phyloP scores from a whole-genome alignment of 2,329 filamentous ascomycete genomes.

The Aspergillus hiratsukae region DNA sequence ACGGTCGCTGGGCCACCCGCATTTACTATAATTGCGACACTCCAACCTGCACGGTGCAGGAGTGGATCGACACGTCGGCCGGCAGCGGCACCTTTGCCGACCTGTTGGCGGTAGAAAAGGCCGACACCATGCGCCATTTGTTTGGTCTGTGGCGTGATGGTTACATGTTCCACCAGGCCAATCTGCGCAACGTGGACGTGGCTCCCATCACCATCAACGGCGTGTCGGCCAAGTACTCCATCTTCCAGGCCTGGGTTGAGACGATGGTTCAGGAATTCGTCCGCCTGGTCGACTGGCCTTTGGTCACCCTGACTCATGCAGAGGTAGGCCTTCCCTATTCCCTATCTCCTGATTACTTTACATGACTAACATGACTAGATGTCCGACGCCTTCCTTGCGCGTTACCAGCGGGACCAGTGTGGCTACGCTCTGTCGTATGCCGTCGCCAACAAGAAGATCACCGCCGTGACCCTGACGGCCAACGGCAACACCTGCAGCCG shows the following conservation, averaged over 20 bases:
- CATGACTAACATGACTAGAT: constrained; percentile 23
- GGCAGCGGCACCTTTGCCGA: constrained; percentile 51
- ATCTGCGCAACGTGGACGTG: constrained; percentile 51
- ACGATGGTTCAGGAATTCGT: constrained; percentile 50
- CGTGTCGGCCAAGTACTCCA: constrained; percentile 44
- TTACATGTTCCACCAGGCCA: constrained; percentile 64
- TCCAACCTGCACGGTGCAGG: constrained; percentile 52
- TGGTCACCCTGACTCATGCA: constrained; percentile 54
- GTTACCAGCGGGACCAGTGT: constrained; percentile 52
- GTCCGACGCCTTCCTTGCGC: constrained; percentile 48
- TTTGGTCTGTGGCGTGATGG: constrained; percentile 53
- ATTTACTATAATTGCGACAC: constrained; percentile 64
- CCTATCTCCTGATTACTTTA: background rate
- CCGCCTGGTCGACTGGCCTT: constrained; percentile 51
- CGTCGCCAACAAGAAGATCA: constrained; percentile 44
- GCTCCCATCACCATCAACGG: constrained; percentile 47
- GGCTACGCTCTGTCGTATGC: constrained; percentile 47
- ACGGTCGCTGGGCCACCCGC: constrained; percentile 57
- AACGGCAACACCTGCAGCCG: constrained; percentile 48
- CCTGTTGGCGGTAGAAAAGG: constrained; percentile 49
- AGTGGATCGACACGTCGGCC: constrained; percentile 58
- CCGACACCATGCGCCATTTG: constrained; percentile 54
- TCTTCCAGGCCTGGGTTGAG: constrained; percentile 57
- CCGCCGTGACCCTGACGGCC: constrained; percentile 48
- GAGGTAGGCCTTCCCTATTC: constrained; percentile 34